Conservation (phyloP, 352 stramenopile species). For the Phytophthora sp. region DNA sequence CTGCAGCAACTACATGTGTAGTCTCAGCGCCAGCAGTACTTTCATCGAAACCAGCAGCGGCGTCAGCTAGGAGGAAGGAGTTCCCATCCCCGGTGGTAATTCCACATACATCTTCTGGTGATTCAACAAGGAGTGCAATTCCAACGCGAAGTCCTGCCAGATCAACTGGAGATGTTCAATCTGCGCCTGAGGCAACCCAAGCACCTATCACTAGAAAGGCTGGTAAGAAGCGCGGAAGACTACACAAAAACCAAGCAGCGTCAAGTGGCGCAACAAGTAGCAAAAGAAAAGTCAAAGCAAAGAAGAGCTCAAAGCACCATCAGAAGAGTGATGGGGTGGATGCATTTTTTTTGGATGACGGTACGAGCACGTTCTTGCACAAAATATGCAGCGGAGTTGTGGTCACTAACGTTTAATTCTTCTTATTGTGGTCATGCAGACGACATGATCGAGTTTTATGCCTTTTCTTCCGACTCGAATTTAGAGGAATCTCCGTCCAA, state of each 20-base stretch:
- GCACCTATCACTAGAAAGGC: slow-evolving; percentile 11
- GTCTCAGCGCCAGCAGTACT: neutral
- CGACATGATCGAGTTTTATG: slow-evolving; percentile 14
- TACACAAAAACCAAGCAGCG: slow-evolving; percentile 8
- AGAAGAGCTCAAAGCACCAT: slow-evolving; percentile 8
- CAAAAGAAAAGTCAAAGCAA: slow-evolving; percentile 32
- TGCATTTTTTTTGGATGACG: slow-evolving; percentile 12
- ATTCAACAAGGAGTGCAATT: slow-evolving; percentile 1
- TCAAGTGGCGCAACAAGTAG: slow-evolving; percentile 7
- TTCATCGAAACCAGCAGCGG: neutral
- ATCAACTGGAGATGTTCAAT: neutral
- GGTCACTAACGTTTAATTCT: slow-evolving; percentile 5
- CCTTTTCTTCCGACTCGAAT: slow-evolving; percentile 30
- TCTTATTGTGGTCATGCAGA: slow-evolving; percentile 16
- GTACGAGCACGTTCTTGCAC: slow-evolving; percentile 16
- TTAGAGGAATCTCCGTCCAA: slow-evolving; percentile 25
- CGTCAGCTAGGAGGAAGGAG: slow-evolving; percentile 2
- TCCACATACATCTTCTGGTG: slow-evolving; percentile 2
- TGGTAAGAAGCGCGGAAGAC: slow-evolving; percentile 42
- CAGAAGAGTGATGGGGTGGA: slow-evolving; percentile 9
- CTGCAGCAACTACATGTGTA: neutral
- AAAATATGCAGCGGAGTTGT: neutral
- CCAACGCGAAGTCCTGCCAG: slow-evolving; percentile 4
- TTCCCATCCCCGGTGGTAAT: neutral
- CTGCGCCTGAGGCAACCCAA: neutral